Base-by-base conservation (phyloP, 2,329 filamentous ascomycete species). In the Xylariales sp. region DNA sequence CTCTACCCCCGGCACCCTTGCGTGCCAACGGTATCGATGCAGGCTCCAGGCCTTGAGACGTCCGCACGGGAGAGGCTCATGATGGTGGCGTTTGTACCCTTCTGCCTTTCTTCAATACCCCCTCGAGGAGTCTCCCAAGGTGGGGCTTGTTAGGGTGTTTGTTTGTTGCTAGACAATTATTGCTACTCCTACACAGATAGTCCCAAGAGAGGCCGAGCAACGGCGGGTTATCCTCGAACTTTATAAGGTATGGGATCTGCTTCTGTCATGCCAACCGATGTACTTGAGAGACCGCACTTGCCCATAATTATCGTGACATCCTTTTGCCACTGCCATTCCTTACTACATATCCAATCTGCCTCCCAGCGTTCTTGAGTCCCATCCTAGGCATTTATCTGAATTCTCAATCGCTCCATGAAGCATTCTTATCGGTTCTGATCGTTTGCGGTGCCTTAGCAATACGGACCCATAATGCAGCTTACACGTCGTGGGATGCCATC, bases 401-500 rank as follows among this genome's bases (percentile, higher is more conserved):
- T 56, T 59, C 50, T 56, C 53, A 13, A 24, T 54, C 48, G 45
- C 53, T 50, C 51, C 45, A 43, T 47, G 43, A 52, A 51, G 47
- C 55, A 59, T 60, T 59, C 55, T 57, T 55, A 40, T 50, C 42
- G 21, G 46, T n/a, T n/a, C n/a, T n/a, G n/a, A n/a, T n/a, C 44
- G 39, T 40, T 38, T 40, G 40, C 42, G 34, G 41, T 44, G 44
- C 46, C 40, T 39, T 39, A 33, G 35, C 42, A n/a, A 40, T 42
- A 35, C 38, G 45, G 37, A 33, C 38, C 45, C 47, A 53, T 49
- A 41, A 67, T 67, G 64, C 60, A 67, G 44, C 52, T 61, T 24
- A 53, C 59, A 48, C 63, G 67, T 46, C 67, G 70, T 29, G 62
- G 74, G 44, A 59, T 75, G 46, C 64, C 72, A 34, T 70, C 69